Evolutionary conservation across 2,329 filamentous ascomycete species (phyloP).

Genomic region (Colletotrichum incanum): DNA sequence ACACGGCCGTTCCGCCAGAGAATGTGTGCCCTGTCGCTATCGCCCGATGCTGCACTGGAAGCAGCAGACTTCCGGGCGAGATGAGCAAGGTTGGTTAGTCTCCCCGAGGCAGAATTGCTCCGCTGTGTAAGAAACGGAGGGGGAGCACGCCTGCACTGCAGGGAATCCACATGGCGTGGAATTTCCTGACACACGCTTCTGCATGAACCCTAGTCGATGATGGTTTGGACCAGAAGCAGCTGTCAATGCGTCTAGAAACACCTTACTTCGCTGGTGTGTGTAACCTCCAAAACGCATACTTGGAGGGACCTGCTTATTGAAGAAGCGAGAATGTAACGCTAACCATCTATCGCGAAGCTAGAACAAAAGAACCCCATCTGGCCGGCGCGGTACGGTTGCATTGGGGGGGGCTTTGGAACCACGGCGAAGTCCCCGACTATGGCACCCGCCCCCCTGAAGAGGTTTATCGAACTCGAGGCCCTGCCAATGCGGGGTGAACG

Average conservation of each 20-base stretch:
- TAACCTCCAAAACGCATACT: no score
- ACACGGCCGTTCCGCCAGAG: not conserved
- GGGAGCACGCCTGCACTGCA: not conserved
- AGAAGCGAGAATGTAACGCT: not conserved
- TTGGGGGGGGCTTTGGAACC: conserved; percentile 26
- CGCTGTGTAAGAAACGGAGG: not conserved
- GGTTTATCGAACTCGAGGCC: conserved; percentile 1
- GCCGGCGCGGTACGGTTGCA: conserved; percentile 12
- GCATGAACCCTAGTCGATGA: conserved; percentile 30
- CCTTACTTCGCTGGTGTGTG: not conserved
- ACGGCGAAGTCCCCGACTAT: conserved; percentile 23
- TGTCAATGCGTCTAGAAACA: conserved; percentile 36
- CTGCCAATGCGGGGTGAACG: conserved; percentile 28
- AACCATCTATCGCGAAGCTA: not conserved
- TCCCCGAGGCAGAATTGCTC: conserved; percentile 7
- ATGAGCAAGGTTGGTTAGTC: conserved; percentile 23
- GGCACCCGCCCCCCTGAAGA: not conserved
- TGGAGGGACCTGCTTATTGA: not conserved
- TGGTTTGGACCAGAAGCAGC: conserved; percentile 19
- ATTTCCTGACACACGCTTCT: conserved; percentile 37
- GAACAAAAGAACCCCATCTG: not conserved
- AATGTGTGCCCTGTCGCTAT: not conserved
- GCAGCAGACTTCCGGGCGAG: conserved; percentile 25
- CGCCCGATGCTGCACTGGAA: conserved; percentile 3
- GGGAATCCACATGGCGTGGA: conserved; percentile 24